Evolutionary conservation across 2,329 filamentous ascomycete genomes (phyloP).

Genomic region (Xylaria sp.): DNA sequence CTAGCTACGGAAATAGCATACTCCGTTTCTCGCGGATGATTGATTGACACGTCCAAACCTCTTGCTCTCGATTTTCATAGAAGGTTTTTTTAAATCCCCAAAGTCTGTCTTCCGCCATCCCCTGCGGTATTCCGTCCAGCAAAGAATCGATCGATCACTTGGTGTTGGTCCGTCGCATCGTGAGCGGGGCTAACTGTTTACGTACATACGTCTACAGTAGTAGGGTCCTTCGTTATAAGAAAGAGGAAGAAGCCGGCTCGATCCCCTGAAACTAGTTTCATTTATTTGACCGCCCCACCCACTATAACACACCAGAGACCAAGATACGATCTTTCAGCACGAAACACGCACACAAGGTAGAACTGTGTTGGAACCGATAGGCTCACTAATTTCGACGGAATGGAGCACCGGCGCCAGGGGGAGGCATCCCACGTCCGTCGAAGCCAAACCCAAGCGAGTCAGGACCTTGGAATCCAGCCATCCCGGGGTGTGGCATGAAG

Average conservation of each 20-base stretch:
- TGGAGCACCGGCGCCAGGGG: conserved; percentile 55
- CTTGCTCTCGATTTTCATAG: conserved; percentile 24
- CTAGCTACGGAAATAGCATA: conserved; percentile 25
- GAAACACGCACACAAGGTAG: conserved; percentile 5
- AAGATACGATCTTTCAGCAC: conserved; percentile 14
- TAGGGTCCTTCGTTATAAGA: neutral
- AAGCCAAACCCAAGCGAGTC: conserved; percentile 64
- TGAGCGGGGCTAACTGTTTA: neutral
- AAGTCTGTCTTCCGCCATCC: neutral
- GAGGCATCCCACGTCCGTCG: conserved; percentile 66
- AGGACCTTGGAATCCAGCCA: conserved; percentile 67
- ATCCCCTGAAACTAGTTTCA: conserved; percentile 4
- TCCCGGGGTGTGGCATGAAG: conserved; percentile 65
- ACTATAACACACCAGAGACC: conserved; percentile 12
- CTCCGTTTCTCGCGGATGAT: conserved; percentile 13
- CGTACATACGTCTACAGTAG: conserved; percentile 1
- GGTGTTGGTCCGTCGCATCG: neutral
- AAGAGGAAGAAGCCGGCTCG: conserved; percentile 8
- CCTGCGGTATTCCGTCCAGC: neutral
- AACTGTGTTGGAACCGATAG: conserved; percentile 1
- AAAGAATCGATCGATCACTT: neutral
- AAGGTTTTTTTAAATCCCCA: conserved; percentile 6
- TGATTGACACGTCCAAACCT: conserved; percentile 18
- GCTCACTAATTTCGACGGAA: conserved; percentile 53
- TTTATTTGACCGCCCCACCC: conserved; percentile 3